Percentiles rank a stretch among this genome's conserved stretches.
phyloP scores from a whole-genome alignment of 1,284 basidiomycete species.

The Taiwanofungus camphoratus region DNA sequence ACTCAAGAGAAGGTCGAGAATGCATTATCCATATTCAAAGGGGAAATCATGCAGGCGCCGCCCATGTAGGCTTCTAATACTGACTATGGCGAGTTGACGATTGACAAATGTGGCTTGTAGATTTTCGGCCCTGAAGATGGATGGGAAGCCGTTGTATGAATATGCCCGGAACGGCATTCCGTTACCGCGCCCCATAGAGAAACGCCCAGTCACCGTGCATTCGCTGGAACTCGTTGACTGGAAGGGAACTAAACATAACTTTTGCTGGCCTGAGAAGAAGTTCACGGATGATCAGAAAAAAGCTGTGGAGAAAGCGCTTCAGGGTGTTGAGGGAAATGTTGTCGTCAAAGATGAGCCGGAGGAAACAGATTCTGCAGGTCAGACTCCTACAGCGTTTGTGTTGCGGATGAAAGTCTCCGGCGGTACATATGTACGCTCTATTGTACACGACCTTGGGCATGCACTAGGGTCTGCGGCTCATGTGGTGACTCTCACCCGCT shows the following conservation, averaged over 20 bases:
- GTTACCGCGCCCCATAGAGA: conserved; percentile 88
- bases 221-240: conserved; percentile 72
- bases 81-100: no score
- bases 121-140: conserved; percentile 98
- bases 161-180: conserved; percentile 90
- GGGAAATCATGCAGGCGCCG: conserved; percentile 85
- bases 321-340: conserved; percentile 33
- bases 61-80: conserved; percentile 91
- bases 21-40: conserved; percentile 75
- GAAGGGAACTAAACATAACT: conserved; percentile 60
- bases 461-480: conserved; percentile 83
- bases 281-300: conserved; percentile 66
- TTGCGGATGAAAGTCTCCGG: conserved; percentile 88
- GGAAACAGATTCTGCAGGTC: conserved; percentile 31
- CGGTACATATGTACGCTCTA: conserved; percentile 94
- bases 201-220: conserved; percentile 80
- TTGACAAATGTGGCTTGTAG: conserved; percentile 42
- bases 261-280: conserved; percentile 67
- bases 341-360: conserved; percentile 29
- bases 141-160: conserved; percentile 93
- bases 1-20: conserved; percentile 73
- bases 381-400: conserved; percentile 75
- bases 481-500: conserved; percentile 84
- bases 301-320: conserved; percentile 62
- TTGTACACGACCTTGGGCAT: conserved; percentile 86